These are phyloP conservation scores for Pezicula carpinea DNA, from an alignment of 2,329 filamentous ascomycete species.

Conservation along the genomic window DNA sequence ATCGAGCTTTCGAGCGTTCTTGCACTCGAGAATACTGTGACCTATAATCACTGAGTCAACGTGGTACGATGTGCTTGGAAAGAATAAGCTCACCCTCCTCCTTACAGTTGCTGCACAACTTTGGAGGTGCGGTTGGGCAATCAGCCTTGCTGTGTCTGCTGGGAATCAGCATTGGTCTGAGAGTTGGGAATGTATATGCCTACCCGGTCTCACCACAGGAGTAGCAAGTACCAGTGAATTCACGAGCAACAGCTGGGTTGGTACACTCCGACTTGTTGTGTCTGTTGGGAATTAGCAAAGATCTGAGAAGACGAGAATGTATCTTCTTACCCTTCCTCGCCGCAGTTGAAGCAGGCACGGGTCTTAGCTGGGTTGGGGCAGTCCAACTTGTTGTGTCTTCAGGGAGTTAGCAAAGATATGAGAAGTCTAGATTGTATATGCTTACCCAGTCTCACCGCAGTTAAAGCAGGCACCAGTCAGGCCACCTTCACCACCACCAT, in stretches of 20 bases:
- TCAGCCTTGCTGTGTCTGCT: slow-evolving; percentile 55
- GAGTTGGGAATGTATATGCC: too few species aligned
- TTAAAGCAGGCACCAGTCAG: slow-evolving; percentile 52
- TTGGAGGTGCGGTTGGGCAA: slow-evolving; percentile 55
- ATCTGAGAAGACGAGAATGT: slow-evolving; percentile 31
- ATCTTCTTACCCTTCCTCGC: slow-evolving; percentile 48
- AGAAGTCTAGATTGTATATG: slow-evolving; percentile 4
- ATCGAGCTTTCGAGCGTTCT: slow-evolving; percentile 54
- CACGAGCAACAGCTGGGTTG: slow-evolving; percentile 43
- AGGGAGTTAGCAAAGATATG: neutral
- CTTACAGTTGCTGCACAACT: slow-evolving; percentile 56
- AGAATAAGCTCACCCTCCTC: slow-evolving; percentile 44
- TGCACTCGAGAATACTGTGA: slow-evolving; percentile 52
- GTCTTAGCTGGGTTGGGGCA: slow-evolving; percentile 20
- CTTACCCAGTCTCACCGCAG: slow-evolving; percentile 49
- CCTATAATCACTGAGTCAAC: slow-evolving; percentile 33
- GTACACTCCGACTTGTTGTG: slow-evolving; percentile 61
- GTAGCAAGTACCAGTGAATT: slow-evolving; percentile 54
- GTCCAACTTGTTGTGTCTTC: slow-evolving; percentile 13
- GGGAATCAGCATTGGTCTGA: too few species aligned
- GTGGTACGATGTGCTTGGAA: neutral
- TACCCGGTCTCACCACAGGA: slow-evolving; percentile 48
- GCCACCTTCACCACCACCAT: slow-evolving; percentile 15
- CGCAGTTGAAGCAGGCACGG: slow-evolving; percentile 48
- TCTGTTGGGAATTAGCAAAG: slow-evolving; percentile 29